Evolutionary conservation across 129 eudicot genomes (phyloP), one percentile per base, ranked within the genome.

Genomic region (Flaveria sonorensis): DNA sequence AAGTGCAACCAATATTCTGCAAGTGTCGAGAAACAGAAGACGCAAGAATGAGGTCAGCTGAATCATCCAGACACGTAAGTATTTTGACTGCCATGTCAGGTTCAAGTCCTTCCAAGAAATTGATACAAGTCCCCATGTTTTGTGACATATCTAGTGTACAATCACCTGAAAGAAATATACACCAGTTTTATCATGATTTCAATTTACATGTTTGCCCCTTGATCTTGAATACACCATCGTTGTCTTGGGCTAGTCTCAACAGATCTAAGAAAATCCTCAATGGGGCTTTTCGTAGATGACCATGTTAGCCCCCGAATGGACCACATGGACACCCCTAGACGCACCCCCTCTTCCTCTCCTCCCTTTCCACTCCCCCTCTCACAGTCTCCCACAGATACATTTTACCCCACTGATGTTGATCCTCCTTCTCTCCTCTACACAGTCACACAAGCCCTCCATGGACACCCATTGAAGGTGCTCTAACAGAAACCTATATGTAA

Each of bases 1-100:
- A 43, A 68, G 57, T 42, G 39, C 1, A 32, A 64, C 97, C 90
- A n/a, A 87, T 79, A 56, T 87, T 77, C 68, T 77, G 88, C 97
- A 89, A 89, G 46, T 65, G 43, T 15, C 72, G 88, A 24, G 97
- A 92, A 28, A 85, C 97, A 8, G 85, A 73, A 51, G 87, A 73
- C 32, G 80, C 89, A 77, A 89, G 91, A 62, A 88, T 86, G 48
- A 91, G 78, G 74, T 91, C 97, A 62, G 88, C 84, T 3, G 87
- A 86, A 80, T 91, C 93, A 81, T 88, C 87, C 70, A 91, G 59
- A 63, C 78, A 79, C 61, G 15, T 51, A 36, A 92, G 72, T 46
- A 92, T 83, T 70, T 82, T 63, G 45, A 84, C 42, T 16, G 86
- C 68, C 83, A 86, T 50, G 72, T 89, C 97, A 45, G 50, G 65